phyloP scores from a whole-genome alignment of 495 filamentous ascomycete genomes.

The Apiosordaria backusii region DNA sequence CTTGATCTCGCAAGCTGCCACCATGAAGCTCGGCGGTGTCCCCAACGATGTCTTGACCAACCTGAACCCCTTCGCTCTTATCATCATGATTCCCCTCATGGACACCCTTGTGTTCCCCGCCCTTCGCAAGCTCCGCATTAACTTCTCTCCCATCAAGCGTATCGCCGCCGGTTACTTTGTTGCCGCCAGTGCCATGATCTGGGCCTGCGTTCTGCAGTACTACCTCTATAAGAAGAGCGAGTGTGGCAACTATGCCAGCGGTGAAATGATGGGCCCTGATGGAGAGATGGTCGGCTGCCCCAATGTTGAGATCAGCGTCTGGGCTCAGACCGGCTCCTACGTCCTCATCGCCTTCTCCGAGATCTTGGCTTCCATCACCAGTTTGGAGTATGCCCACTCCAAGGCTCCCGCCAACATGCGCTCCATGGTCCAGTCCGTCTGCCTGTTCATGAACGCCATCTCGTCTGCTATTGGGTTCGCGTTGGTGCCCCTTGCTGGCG shows the following conservation, averaged over 20 bases:
- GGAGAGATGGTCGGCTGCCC: constrained; percentile 14
- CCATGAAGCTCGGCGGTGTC: constrained; percentile 64
- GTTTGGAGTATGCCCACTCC: constrained; percentile 68
- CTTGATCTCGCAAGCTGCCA: constrained; percentile 69
- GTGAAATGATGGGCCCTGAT: neutral
- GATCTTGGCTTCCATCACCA: constrained; percentile 65
- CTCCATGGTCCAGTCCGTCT: constrained; percentile 64
- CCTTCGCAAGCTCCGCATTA: constrained; percentile 58
- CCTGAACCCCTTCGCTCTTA: constrained; percentile 69
- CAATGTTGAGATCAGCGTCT: constrained; percentile 47
- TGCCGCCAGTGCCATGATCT: constrained; percentile 60
- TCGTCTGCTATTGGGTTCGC: constrained; percentile 66
- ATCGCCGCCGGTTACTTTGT: constrained; percentile 66
- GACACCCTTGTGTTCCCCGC: constrained; percentile 67
- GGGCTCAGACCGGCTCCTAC: constrained; percentile 62
- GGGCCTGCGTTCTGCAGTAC: constrained; percentile 61
- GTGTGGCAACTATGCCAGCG: constrained; percentile 54
- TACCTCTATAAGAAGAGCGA: constrained; percentile 64
- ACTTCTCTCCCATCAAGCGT: constrained; percentile 69
- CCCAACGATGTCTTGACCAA: constrained; percentile 80
- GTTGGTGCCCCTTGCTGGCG: constrained; percentile 59
- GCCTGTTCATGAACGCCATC: constrained; percentile 68
- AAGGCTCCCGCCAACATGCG: constrained; percentile 79
- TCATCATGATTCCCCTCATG: constrained; percentile 75
- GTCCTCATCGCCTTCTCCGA: constrained; percentile 69